Evolutionary conservation across 2,329 filamentous ascomycete genomes (phyloP).

Genomic region (Neonectria punicea): DNA sequence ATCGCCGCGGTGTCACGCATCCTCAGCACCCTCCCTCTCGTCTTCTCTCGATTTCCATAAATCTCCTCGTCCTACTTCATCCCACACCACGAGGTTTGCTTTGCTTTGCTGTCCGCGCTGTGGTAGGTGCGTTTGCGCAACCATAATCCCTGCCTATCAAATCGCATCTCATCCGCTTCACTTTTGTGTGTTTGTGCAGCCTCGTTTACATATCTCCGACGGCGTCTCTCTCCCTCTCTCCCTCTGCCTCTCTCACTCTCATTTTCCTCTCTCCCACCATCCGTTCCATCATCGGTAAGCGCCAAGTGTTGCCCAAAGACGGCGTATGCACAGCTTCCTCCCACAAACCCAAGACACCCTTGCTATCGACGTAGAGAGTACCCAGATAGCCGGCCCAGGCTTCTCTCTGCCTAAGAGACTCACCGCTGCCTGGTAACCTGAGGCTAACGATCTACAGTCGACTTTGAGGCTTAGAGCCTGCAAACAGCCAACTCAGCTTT

Average conservation of each 20-base stretch:
- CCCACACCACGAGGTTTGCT: background rate
- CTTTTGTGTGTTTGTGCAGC: background rate
- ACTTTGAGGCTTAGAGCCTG: background rate
- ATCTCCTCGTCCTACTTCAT: background rate
- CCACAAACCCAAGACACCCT: background rate
- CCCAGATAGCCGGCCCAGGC: background rate
- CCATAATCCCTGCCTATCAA: background rate
- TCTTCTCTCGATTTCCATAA: background rate
- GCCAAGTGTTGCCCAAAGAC: background rate
- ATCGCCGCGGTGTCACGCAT: background rate
- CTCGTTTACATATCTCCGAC: background rate
- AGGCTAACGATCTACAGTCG: background rate
- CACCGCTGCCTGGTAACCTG: constrained; percentile 8
- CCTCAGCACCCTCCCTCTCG: background rate
- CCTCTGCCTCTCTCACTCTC: background rate
- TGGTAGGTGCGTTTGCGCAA: background rate
- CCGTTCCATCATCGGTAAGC: background rate
- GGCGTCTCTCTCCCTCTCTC: background rate
- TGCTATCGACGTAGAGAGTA: background rate
- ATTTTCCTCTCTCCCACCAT: background rate
- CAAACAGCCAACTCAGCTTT: constrained; percentile 1
- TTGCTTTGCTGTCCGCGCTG: background rate
- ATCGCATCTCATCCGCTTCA: constrained; percentile 1
- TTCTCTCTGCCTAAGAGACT: background rate
- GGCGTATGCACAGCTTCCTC: background rate